Evolutionary conservation across 75 land plant genomes (phyloP).

Genomic region (Picea sitchensis): DNA sequence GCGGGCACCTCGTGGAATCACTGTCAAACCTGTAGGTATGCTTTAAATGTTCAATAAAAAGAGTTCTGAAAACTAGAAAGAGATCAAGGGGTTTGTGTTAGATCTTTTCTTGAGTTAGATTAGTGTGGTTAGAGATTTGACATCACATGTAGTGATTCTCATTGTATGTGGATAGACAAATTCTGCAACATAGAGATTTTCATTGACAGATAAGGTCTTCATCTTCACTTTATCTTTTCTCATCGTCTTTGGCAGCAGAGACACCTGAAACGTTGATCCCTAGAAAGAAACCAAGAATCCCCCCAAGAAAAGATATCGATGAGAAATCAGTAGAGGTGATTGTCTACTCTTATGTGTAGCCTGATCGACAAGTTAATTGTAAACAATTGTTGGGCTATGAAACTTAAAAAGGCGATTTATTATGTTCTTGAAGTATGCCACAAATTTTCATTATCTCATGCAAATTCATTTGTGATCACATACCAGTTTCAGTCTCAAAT

Average conservation of each 20-base stretch:
- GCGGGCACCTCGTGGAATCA: slow-evolving; percentile 59
- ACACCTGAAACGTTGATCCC: slow-evolving; percentile 19
- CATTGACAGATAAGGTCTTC: not conserved
- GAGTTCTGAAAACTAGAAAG: not conserved
- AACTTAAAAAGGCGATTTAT: not conserved
- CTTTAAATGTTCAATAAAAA: not conserved
- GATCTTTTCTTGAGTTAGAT: not conserved
- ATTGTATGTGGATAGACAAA: not conserved
- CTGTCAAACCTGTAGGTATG: slow-evolving; percentile 50
- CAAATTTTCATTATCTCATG: not conserved
- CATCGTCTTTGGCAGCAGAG: slow-evolving; percentile 23
- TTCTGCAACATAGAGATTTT: not conserved
- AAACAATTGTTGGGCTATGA: not conserved
- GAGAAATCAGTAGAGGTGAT: slow-evolving; percentile 73
- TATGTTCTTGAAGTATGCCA: not conserved
- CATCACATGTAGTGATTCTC: not conserved
- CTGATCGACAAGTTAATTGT: not conserved
- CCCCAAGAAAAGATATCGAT: slow-evolving; percentile 49
- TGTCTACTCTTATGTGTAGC: not conserved
- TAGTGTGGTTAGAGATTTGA: not conserved
- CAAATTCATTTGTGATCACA: not conserved
- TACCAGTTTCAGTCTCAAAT: slow-evolving; percentile 55
- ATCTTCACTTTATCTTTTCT: not conserved
- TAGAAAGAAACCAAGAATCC: slow-evolving; percentile 51
- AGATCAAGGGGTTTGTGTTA: not conserved